Base-by-base conservation (phyloP, 441 rosid genomes). In the Croton laevigatus region DNA sequence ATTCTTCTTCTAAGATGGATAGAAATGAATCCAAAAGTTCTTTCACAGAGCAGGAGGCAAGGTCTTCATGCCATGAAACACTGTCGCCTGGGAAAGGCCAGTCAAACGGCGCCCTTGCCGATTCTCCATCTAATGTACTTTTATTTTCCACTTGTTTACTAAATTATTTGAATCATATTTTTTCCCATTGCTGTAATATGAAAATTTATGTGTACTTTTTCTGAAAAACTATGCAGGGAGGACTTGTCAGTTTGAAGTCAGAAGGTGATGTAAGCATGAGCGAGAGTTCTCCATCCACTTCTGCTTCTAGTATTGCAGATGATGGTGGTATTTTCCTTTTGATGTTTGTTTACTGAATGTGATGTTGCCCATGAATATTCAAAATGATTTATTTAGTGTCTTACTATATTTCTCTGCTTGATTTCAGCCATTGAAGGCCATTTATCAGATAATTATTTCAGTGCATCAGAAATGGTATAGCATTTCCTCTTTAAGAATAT, bases 71-170 rank as follows among this genome's bases (percentile, higher is more conserved):
- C 61, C 71, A 74, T 32, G 79, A 73, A 71, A 79, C 74, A 46
- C 75, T 78, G 59, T 81, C 87, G 59, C 79, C 81, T 38, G 73
- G 78, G 77, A 83, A 74, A 78, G 62, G 70, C 72, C 84, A 78
- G 8, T 82, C 76, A 71, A 64, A 73, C 69, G 61, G 73, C 68
- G 53, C 84, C 73, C 49, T 65, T 57, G 81, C 81, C 61, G 83
- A 79, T 72, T 81, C 88, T 78, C 80, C 80, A 38, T 82, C 83
- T 74, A 84, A 71, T 78, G 98, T 95, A 89, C 75, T 72, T 63
- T 27, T 23, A 59, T n/a, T 34, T 76, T 70, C 59, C 66, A 45
- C 63, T 13, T 71, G 72, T 67, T 73, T 67, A 37, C 54, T 66
- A 55, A 62, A 52, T 36, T 78, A 19, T 5, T 61, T 48, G 74